Percentiles rank a stretch among this genome's conserved stretches.
phyloP scores from a whole-genome alignment of 2,329 filamentous ascomycete genomes.

The Penicillium polonicum region DNA sequence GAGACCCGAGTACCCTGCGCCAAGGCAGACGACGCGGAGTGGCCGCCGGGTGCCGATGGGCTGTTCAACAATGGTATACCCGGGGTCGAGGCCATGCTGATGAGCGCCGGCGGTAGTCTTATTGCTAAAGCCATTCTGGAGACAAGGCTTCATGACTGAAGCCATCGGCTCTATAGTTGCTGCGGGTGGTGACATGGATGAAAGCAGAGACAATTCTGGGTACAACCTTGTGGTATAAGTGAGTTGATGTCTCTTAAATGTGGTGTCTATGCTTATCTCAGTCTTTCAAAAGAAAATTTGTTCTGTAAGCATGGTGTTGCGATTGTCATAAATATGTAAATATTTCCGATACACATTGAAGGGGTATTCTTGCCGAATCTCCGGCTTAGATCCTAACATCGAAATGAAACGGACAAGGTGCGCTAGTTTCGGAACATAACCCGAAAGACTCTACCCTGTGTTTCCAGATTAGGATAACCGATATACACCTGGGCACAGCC shows the following conservation, averaged over 20 bases:
- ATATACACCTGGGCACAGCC: background rate
- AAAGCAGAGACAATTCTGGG: background rate
- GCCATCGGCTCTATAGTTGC: background rate
- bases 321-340: background rate
- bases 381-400: background rate
- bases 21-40: constrained; percentile 16
- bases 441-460: background rate
- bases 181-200: background rate
- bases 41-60: constrained; percentile 9
- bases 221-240: background rate
- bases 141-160: background rate
- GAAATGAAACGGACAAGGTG: background rate
- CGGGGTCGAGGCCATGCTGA: background rate
- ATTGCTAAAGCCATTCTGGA: background rate
- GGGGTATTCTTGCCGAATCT: background rate
- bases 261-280: background rate
- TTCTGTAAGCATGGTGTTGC: background rate
- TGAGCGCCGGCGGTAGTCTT: background rate
- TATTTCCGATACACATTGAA: background rate
- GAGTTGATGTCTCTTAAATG: too few relatives aligned
- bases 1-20: constrained; percentile 18
- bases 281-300: background rate
- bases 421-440: background rate
- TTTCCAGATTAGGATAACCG: background rate
- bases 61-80: background rate